These are phyloP conservation scores for Xylariales sp. DNA, from an alignment of 2,329 filamentous ascomycete species.

Conservation along the genomic window DNA sequence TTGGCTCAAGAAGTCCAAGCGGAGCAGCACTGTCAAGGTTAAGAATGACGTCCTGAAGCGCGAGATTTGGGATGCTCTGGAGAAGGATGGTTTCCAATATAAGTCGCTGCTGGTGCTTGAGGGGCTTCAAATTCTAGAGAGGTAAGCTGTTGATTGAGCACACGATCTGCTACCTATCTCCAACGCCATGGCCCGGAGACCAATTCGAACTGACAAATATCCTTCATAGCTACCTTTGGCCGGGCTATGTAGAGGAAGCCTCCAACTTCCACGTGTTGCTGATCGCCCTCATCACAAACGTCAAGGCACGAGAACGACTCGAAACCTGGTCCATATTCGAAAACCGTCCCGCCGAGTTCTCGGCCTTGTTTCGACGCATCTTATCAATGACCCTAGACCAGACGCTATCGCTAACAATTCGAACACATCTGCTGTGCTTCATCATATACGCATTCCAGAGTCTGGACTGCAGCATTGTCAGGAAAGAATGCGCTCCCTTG, in stretches of 20 bases:
- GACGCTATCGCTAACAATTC: slow-evolving; percentile 61
- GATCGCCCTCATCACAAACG: slow-evolving; percentile 78
- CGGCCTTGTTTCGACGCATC: slow-evolving; percentile 81
- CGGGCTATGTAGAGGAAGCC: slow-evolving; percentile 80
- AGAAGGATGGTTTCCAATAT: slow-evolving; percentile 73
- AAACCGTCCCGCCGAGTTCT: slow-evolving; percentile 76
- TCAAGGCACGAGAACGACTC: slow-evolving; percentile 82
- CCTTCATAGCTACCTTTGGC: slow-evolving; percentile 84
- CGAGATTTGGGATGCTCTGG: slow-evolving; percentile 84
- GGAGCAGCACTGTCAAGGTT: slow-evolving; percentile 62
- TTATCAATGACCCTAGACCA: slow-evolving; percentile 79
- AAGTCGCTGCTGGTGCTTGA: slow-evolving; percentile 79
- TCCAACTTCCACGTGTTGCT: slow-evolving; percentile 91
- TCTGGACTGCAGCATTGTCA: slow-evolving; percentile 79
- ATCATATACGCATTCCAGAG: slow-evolving; percentile 92
- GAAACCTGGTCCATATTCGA: slow-evolving; percentile 84
- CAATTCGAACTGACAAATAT: neutral
- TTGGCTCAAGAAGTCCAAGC: slow-evolving; percentile 69
- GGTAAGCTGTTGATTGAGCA: too few relatives aligned
- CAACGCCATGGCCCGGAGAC: neutral
- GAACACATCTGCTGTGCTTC: slow-evolving; percentile 83
- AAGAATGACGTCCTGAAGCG: slow-evolving; percentile 83
- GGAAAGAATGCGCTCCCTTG: slow-evolving; percentile 93
- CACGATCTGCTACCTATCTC: too few relatives aligned
- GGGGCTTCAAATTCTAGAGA: slow-evolving; percentile 82